These are phyloP conservation scores for Colletotrichum gigasporum DNA, from an alignment of 2,329 filamentous ascomycete species.

Conservation along the genomic window DNA sequence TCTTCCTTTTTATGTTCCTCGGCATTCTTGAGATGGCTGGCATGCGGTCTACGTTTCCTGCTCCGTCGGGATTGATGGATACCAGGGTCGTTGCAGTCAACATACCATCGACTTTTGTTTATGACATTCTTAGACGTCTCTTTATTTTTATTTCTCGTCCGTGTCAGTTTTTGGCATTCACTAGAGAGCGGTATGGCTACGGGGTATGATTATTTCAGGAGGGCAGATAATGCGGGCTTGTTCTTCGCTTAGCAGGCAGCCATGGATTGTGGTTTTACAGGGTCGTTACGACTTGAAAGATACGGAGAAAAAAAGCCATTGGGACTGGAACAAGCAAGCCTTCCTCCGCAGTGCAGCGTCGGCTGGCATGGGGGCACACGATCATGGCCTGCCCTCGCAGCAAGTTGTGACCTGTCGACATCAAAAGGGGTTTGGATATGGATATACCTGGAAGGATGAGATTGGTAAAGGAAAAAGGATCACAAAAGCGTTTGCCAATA, in stretches of 20 bases:
- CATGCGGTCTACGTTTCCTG: slow-evolving; percentile 15
- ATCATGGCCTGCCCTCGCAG: background rate
- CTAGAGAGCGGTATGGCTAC: slow-evolving; percentile 16
- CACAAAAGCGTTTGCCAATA: background rate
- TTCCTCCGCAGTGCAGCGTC: background rate
- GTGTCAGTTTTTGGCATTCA: slow-evolving; percentile 26
- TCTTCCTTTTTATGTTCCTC: slow-evolving; percentile 28
- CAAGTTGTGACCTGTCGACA: background rate
- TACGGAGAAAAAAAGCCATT: background rate
- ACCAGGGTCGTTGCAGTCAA: background rate
- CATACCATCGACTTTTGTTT: slow-evolving; percentile 4
- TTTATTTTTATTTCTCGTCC: slow-evolving; percentile 29
- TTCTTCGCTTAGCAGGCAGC: background rate
- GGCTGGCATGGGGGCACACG: background rate
- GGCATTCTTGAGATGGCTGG: slow-evolving; percentile 11
- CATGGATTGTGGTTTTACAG: slow-evolving; percentile 18
- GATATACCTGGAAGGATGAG: background rate
- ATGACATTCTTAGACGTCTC: slow-evolving; percentile 32
- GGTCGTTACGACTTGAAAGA: slow-evolving; percentile 3
- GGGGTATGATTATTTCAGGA: slow-evolving; percentile 9
- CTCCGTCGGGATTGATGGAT: slow-evolving; percentile 18
- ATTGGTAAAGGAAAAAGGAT: slow-evolving; percentile 23
- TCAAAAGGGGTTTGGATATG: background rate
- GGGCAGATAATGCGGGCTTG: slow-evolving; percentile 4
- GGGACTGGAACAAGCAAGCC: slow-evolving; percentile 5